Base-by-base conservation (phyloP, 2,329 filamentous ascomycete genomes). In the Falciphora oryzae region DNA sequence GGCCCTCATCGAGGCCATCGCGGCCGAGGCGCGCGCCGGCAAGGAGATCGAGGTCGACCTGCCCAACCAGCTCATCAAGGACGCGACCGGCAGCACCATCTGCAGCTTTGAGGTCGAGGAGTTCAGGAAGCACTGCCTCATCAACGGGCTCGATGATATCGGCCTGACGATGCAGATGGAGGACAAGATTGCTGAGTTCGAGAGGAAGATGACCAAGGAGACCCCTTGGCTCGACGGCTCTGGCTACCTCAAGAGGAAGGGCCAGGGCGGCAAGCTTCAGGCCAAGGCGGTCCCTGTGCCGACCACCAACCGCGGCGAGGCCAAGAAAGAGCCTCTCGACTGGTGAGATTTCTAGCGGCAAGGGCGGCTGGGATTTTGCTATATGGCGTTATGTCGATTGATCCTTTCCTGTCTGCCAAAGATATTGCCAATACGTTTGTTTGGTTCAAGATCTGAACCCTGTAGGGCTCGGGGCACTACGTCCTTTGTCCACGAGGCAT, bases 141-240 rank as follows among this genome's bases (percentile, higher is more conserved):
- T 96, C 72, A 96, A 98, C 74, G 94, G 94, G 0, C 86, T 98
- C 13, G 94, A 98, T 74, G 95, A 98, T 71, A 98, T 98, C 72
- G 94, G 94, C 50, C 80, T 98, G 68, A 98, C 94, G 7, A 92
- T 97, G 83, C 91, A 96, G 79, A 85, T 91, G 79, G 93, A 95
- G 68, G 89, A 93, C 67, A 93, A 96, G 83, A 97, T 98, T 74
- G 80, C 84, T 65, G 84, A 83, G 66, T 97, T 95, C 72, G 94
- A 98, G 85, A 80, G 81, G 71, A 89, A 88, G 77, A 86, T 93
- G 74, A 89, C 89, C 13, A 77, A 82, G 63, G 85, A 92, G 67
- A 96, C 91, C 28, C 94, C 95, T 3, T 98, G 94, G 94, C 79
- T 98, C 69, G 92, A 97, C 73, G 95, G 94, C 44, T 88, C 83